These are phyloP conservation scores for Hypholoma sublateritium DNA, from an alignment of 768 basidiomycete species.

Conservation along the genomic window DNA sequence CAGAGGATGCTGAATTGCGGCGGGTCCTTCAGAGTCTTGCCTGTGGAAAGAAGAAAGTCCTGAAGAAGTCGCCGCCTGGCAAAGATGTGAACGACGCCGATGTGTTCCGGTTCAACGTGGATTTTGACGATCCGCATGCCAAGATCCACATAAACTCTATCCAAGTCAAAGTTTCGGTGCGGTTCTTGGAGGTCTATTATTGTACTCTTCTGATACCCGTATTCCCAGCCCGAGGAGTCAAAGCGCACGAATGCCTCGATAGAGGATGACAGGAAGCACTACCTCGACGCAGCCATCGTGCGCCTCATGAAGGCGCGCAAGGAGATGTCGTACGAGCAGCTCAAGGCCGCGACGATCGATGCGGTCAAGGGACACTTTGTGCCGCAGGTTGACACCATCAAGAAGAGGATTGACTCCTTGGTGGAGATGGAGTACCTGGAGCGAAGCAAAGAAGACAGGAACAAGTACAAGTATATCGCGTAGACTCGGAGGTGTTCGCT, in stretches of 20 bases:
- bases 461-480: slow-evolving; percentile 79
- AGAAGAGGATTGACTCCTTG: slow-evolving; percentile 76
- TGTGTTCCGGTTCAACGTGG: slow-evolving; percentile 77
- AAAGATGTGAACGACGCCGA: slow-evolving; percentile 78
- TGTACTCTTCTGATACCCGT: too few species aligned
- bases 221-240: slow-evolving; percentile 76
- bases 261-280: slow-evolving; percentile 82
- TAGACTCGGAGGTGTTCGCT: slow-evolving; percentile 3
- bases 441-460: slow-evolving; percentile 71
- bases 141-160: slow-evolving; percentile 95
- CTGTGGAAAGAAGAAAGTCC: slow-evolving; percentile 85
- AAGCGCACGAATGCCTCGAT: slow-evolving; percentile 80
- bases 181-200: slow-evolving; percentile 22
- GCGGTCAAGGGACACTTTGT: slow-evolving; percentile 87
- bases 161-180: slow-evolving; percentile 87
- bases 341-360: slow-evolving; percentile 82
- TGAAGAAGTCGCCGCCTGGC: slow-evolving; percentile 77
- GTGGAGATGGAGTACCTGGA: slow-evolving; percentile 88
- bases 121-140: slow-evolving; percentile 74
- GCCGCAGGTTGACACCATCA: slow-evolving; percentile 83
- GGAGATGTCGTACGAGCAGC: slow-evolving; percentile 73
- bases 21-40: slow-evolving; percentile 91
- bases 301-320: slow-evolving; percentile 95
- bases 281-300: slow-evolving; percentile 93
- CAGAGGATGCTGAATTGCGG: slow-evolving; percentile 74